Evolutionary conservation across 2,329 filamentous ascomycete species (phyloP).

Genomic region (Decorospora gaudefroyi): DNA sequence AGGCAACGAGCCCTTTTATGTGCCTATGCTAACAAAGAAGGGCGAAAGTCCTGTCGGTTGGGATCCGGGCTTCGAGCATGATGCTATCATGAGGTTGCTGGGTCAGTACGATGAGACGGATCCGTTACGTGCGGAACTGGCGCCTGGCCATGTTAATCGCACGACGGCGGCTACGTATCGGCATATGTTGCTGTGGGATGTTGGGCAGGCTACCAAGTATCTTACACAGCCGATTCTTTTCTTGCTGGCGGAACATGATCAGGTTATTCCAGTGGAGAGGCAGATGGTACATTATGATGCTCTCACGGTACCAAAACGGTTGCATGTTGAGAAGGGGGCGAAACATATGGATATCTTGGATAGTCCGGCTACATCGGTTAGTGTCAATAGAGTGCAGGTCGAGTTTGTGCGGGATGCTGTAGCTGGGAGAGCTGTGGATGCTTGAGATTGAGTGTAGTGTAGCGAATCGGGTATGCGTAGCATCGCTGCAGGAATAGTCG

Average conservation of each 20-base stretch:
- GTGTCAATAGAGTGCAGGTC: neutral
- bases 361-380: neutral
- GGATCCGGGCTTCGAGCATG: neutral
- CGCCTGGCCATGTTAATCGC: neutral
- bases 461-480: no score
- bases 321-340: neutral
- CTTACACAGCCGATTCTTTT: neutral
- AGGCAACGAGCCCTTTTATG: constrained; percentile 1
- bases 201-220: neutral
- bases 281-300: neutral
- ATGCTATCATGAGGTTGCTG: neutral
- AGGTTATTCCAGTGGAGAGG: neutral
- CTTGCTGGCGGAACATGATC: neutral
- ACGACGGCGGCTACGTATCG: neutral
- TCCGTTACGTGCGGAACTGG: neutral
- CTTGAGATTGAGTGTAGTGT: no score
- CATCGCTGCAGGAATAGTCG: no score
- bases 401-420: neutral
- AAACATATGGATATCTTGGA: neutral
- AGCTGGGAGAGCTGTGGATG: neutral
- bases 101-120: neutral
- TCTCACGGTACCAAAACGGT: neutral
- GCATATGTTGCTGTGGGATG: neutral
- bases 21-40: constrained; percentile 7
- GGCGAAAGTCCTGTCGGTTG: constrained; percentile 9